Conservation (phyloP, 2,329 filamentous ascomycete species). For the Pseudogymnoascus sp. region DNA sequence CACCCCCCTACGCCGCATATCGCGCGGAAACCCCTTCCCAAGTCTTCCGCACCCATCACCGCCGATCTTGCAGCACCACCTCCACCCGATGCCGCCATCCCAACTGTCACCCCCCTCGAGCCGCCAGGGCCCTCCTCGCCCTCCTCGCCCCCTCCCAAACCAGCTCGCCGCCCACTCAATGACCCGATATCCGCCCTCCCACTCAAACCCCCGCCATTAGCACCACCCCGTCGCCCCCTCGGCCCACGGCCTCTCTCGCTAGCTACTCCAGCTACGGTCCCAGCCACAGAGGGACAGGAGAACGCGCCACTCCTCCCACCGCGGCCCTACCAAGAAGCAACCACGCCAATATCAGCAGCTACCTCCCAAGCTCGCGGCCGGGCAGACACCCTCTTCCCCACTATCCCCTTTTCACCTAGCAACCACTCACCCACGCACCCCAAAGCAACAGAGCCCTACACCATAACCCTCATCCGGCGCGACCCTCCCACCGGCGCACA, state of each 20-base stretch:
- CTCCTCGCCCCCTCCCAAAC: neutral
- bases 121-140: neutral
- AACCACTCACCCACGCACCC: neutral
- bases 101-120: neutral
- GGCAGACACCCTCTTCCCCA: neutral
- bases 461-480: conserved; percentile 55
- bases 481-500: conserved; percentile 60
- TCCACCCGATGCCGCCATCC: neutral
- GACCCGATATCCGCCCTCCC: neutral
- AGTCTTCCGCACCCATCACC: neutral
- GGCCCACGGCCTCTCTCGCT: neutral
- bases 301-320: neutral
- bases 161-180: neutral
- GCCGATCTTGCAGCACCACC: neutral
- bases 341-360: neutral
- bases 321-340: neutral
- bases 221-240: neutral
- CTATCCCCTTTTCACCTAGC: neutral
- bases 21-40: conserved; percentile 25
- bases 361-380: neutral
- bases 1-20: conserved; percentile 13
- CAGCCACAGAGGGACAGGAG: neutral
- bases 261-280: neutral
- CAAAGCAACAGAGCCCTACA: conserved; percentile 15
- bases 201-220: neutral